Conservation (phyloP, 2,329 filamentous ascomycete genomes). For the Aureobasidium musti region DNA sequence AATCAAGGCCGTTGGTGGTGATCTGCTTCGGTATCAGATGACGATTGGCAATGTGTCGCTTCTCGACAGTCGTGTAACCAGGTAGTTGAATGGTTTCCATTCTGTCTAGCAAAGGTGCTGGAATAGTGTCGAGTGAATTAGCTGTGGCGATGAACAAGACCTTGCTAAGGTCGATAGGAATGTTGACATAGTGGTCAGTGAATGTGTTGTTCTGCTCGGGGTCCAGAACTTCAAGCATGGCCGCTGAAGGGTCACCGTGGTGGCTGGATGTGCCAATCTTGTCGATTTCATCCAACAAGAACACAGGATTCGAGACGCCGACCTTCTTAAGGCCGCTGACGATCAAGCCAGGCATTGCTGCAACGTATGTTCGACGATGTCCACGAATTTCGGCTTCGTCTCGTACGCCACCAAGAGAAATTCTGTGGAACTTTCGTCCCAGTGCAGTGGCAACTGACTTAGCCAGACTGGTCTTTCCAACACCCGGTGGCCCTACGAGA, state of each 20-base stretch:
- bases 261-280: slow-evolving; percentile 90
- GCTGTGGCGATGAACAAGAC: slow-evolving; percentile 97
- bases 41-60: slow-evolving; percentile 87
- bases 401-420: slow-evolving; percentile 90
- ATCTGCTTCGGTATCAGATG: slow-evolving; percentile 98
- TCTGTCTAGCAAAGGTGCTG: slow-evolving; percentile 86
- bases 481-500: slow-evolving; percentile 88
- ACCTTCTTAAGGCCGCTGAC: slow-evolving; percentile 95
- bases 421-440: slow-evolving; percentile 93
- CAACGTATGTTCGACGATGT: slow-evolving; percentile 92
- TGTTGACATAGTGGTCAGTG: slow-evolving; percentile 93
- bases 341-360: slow-evolving; percentile 96
- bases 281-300: slow-evolving; percentile 96
- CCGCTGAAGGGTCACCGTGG: slow-evolving; percentile 92
- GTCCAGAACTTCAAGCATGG: slow-evolving; percentile 96
- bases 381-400: slow-evolving; percentile 97
- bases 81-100: slow-evolving; percentile 96
- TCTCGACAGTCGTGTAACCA: slow-evolving; percentile 96
- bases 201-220: slow-evolving; percentile 96
- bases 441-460: slow-evolving; percentile 90
- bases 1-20: slow-evolving; percentile 78
- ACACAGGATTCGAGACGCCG: slow-evolving; percentile 90
- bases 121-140: slow-evolving; percentile 92
- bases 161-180: slow-evolving; percentile 93
- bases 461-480: slow-evolving; percentile 93